Percentiles rank a stretch among this genome's conserved stretches.
Evolutionary conservation across 106 monocot genomes (phyloP).

Genomic region (Acorus calamus): DNA sequence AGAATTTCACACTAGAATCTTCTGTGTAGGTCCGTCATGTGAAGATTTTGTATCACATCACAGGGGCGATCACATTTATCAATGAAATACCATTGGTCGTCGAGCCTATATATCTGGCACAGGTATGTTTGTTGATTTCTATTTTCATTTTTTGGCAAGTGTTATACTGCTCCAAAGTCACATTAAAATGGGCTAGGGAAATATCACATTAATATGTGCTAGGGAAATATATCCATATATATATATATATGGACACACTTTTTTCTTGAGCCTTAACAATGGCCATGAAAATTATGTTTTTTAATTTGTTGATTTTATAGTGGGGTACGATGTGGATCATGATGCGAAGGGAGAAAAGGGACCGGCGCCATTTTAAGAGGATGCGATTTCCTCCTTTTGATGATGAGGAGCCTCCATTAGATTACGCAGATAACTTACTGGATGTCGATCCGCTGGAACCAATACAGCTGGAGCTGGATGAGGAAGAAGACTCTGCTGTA

Average conservation of each 20-base stretch:
- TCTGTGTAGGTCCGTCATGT: constrained; percentile 80
- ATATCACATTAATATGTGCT: no score
- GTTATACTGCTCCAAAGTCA: no score
- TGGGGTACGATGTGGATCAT: constrained; percentile 99
- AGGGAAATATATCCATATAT: no score
- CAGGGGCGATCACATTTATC: constrained; percentile 96
- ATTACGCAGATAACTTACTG: constrained; percentile 94
- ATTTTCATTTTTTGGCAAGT: neutral
- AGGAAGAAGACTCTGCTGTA: constrained; percentile 99
- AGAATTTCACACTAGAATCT: neutral
- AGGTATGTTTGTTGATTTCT: constrained; percentile 31
- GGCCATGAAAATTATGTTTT: neutral
- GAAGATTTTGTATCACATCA: constrained; percentile 94
- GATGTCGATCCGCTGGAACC: constrained; percentile 98
- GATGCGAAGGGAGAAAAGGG: constrained; percentile 99
- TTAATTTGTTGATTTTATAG: constrained; percentile 19
- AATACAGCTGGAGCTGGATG: constrained; percentile 90
- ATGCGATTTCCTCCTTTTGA: constrained; percentile 99
- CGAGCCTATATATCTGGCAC: constrained; percentile 95
- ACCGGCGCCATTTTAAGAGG: constrained; percentile 86
- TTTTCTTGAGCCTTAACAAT: no score
- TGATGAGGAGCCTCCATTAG: constrained; percentile 96
- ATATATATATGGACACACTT: no score
- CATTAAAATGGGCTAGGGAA: no score
- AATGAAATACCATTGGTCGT: constrained; percentile 99